Conservation (phyloP, 768 basidiomycete species). For the Leccinum subgranulosum region DNA sequence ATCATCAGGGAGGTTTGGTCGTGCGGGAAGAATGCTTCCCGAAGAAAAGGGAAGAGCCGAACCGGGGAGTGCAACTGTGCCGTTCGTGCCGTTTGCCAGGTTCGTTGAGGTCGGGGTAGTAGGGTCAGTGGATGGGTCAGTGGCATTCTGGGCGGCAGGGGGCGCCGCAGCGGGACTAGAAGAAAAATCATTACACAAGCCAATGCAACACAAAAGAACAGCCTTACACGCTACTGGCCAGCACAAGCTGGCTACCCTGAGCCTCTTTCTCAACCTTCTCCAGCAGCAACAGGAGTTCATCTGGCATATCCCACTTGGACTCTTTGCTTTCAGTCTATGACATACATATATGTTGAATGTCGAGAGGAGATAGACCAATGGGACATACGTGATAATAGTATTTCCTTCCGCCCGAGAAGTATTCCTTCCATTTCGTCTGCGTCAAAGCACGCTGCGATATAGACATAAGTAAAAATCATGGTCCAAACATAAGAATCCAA, state of each 20-base stretch:
- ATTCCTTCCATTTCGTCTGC: slow-evolving; percentile 95
- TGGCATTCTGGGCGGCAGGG: slow-evolving; percentile 39
- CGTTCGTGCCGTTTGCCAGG: slow-evolving; percentile 47
- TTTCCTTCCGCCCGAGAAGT: slow-evolving; percentile 86
- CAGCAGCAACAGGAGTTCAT: slow-evolving; percentile 80
- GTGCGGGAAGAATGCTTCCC: slow-evolving; percentile 60
- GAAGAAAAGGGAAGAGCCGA: slow-evolving; percentile 63
- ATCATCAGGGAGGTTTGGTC: slow-evolving; percentile 81
- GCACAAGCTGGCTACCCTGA: slow-evolving; percentile 37
- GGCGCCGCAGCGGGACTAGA: slow-evolving; percentile 36
- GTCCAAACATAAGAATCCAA: slow-evolving; percentile 30
- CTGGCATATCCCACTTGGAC: slow-evolving; percentile 98
- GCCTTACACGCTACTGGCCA: slow-evolving; percentile 28
- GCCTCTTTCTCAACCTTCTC: slow-evolving; percentile 83
- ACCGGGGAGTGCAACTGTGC: slow-evolving; percentile 43
- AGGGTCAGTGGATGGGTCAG: slow-evolving; percentile 43
- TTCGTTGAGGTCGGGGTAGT: slow-evolving; percentile 36
- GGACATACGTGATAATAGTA: slow-evolving; percentile 81
- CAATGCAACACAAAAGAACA: not conserved
- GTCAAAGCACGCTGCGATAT: slow-evolving; percentile 70
- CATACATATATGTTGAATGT: not conserved
- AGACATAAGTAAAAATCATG: slow-evolving; percentile 3
- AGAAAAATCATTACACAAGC: slow-evolving; percentile 4
- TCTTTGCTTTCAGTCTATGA: slow-evolving; percentile 81
- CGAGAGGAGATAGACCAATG: not conserved